Evolutionary conservation across 1,284 basidiomycete species (phyloP), one percentile per base, ranked within the genome.

Genomic region (Ustilago sp.): DNA sequence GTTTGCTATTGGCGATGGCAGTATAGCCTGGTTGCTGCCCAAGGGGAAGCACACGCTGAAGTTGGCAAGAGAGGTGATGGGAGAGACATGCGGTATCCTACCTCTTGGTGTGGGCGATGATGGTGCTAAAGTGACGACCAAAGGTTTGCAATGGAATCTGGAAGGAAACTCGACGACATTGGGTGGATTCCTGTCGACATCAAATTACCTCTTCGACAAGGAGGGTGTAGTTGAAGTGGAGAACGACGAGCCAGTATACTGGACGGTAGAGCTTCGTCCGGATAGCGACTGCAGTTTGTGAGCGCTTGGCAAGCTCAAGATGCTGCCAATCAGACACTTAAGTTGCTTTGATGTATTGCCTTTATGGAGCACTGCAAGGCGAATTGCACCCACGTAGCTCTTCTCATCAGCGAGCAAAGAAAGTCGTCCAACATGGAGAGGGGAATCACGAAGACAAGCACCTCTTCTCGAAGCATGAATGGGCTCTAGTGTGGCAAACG

Each of bases 11-110:
- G 93, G 93, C 9, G 93, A 94, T 63, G 93, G 95, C 60, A 94
- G 92, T 79, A 88, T 95, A 8, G 93, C 92, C 3, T 98, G 95
- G 93, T 91, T 96, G 0, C 88, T 99, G 1, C 91, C 93, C 74
- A 86, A 88, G 69, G 94, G 94, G 79, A 81, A 91, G 80, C 95
- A 98, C 82, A 82, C 87, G 9, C 92, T 98, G 63, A 84, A 88
- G 8, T 89, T 97, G 59, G 91, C 95, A 80, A 92, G 93, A 74
- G 78, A 86, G 0, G 82, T 91, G 4, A 88, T 97, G 63, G 95
- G 95, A 0, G 90, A 91, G 63, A 98, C 95, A 0, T 99, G 96
- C 83, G 96, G 96, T 0, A 89, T 99, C 15, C 89, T 99, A 11
- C 97, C 96, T 0, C 89, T 99, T 0, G 96, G 95, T 0, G 59